A percentile compares a stretch with the other conserved stretches of the same genome.
phyloP scores from a whole-genome alignment of 768 basidiomycete species.

The Zangia roseola region DNA sequence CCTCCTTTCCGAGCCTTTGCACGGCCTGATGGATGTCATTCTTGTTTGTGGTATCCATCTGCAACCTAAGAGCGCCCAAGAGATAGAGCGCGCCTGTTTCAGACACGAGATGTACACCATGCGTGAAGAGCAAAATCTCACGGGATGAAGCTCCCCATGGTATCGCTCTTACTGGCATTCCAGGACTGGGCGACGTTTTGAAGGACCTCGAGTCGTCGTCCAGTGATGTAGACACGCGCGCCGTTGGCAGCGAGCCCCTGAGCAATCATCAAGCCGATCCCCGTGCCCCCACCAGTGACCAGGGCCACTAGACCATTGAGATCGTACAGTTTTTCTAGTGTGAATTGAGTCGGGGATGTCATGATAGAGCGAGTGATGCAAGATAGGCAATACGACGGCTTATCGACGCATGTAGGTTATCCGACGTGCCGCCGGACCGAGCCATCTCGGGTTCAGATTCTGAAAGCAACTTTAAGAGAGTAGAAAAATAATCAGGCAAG shows the following conservation, averaged over 20 bases:
- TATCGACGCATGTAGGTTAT: neutral
- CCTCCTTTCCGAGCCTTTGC: slow-evolving; percentile 33
- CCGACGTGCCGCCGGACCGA: neutral
- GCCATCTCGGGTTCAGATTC: slow-evolving; percentile 1
- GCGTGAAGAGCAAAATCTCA: slow-evolving; percentile 32
- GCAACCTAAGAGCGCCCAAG: slow-evolving; percentile 39
- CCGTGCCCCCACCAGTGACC: slow-evolving; percentile 50
- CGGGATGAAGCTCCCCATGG: slow-evolving; percentile 57
- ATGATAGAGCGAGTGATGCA: slow-evolving; percentile 10
- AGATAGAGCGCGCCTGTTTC: neutral
- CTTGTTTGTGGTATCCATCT: slow-evolving; percentile 73
- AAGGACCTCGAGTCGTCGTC: slow-evolving; percentile 64
- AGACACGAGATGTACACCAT: neutral
- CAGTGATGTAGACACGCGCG: slow-evolving; percentile 79
- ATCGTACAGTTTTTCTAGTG: slow-evolving; percentile 39
- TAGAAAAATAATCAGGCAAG: neutral
- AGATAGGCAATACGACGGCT: neutral
- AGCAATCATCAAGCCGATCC: slow-evolving; percentile 65
- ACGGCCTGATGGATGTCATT: slow-evolving; percentile 60
- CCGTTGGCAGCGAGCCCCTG: slow-evolving; percentile 73
- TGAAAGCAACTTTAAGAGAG: too few species aligned
- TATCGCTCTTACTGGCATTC: slow-evolving; percentile 36
- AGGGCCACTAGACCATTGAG: slow-evolving; percentile 56
- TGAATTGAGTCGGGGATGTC: slow-evolving; percentile 24
- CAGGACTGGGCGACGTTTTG: slow-evolving; percentile 52